These are phyloP conservation scores for Elongisporangium anandrum DNA, from an alignment of 352 stramenopile genomes.

Conservation along the genomic window DNA sequence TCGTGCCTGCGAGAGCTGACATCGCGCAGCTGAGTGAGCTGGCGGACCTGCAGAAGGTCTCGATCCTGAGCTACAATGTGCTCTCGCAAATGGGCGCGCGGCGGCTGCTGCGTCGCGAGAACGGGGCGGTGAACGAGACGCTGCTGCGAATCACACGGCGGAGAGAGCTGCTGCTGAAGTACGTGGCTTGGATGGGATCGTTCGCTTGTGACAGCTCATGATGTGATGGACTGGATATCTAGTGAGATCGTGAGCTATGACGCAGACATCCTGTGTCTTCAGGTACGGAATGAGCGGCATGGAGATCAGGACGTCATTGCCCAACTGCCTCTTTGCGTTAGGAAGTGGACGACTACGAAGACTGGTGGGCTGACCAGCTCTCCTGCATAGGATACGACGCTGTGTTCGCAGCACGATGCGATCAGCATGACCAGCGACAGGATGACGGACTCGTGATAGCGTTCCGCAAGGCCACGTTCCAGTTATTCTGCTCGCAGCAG, in stretches of 20 bases:
- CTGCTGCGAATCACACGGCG: conserved; percentile 56
- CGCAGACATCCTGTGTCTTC: conserved; percentile 82
- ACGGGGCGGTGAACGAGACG: conserved; percentile 38
- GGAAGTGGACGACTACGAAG: conserved; percentile 87
- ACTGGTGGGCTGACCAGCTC: conserved; percentile 77
- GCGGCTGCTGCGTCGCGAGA: conserved; percentile 35
- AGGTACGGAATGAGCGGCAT: conserved; percentile 28
- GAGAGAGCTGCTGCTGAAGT: conserved; percentile 52
- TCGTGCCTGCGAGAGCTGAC: conserved; percentile 39
- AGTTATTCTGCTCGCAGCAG: conserved; percentile 61
- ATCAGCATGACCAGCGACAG: conserved; percentile 11
- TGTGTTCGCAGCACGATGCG: conserved; percentile 24
- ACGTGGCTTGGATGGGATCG: conserved; percentile 1
- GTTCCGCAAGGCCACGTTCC: conserved; percentile 69
- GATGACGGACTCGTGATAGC: conserved; percentile 79
- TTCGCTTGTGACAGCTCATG: neutral
- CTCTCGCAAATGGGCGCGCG: conserved; percentile 74
- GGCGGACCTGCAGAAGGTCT: conserved; percentile 53
- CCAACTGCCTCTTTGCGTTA: conserved; percentile 7
- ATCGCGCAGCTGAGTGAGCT: conserved; percentile 36
- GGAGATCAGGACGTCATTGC: no score
- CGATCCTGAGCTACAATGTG: conserved; percentile 78
- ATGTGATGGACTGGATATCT: neutral
- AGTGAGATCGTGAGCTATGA: conserved; percentile 76
- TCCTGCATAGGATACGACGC: conserved; percentile 74